Percentiles rank a stretch among this genome's conserved stretches.
phyloP scores from a whole-genome alignment of 306 rosid genomes.

The Acacia melanoxylon region DNA sequence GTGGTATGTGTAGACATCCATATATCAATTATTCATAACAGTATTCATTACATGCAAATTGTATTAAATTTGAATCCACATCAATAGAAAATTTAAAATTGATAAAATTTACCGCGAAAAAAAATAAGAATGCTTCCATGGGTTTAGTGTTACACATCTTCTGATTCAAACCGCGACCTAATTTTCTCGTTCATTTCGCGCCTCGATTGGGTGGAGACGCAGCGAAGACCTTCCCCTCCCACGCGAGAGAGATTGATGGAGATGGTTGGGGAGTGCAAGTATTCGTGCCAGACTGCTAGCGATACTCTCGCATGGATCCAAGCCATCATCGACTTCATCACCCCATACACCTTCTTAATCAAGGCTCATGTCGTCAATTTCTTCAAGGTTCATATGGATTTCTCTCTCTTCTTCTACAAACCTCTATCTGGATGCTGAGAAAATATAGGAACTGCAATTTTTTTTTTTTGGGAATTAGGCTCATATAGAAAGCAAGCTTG shows the following conservation, averaged over 20 bases:
- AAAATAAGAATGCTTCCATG: background rate
- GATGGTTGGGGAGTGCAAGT: conserved; percentile 24
- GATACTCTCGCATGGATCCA: conserved; percentile 65
- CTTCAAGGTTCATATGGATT: conserved; percentile 50
- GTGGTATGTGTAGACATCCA: too few relatives aligned
- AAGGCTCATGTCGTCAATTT: conserved; percentile 80
- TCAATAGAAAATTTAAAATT: background rate
- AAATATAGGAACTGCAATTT: background rate
- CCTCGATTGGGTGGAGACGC: background rate
- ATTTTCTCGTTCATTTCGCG: background rate
- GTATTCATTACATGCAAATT: background rate
- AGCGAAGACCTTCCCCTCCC: background rate
- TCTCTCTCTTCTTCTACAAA: background rate
- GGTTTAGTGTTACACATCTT: too few relatives aligned
- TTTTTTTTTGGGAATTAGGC: background rate
- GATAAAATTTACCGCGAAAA: background rate
- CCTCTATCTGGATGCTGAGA: background rate
- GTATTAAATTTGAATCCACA: background rate
- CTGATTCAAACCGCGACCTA: background rate
- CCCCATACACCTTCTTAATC: conserved; percentile 52
- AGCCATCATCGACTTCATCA: conserved; percentile 65
- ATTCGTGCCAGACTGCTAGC: conserved; percentile 58
- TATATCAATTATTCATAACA: too few relatives aligned
- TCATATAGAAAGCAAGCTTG: background rate
- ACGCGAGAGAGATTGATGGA: background rate